Conservation (phyloP, 2,329 filamentous ascomycete species). For the Colletotrichum endophyticum region DNA sequence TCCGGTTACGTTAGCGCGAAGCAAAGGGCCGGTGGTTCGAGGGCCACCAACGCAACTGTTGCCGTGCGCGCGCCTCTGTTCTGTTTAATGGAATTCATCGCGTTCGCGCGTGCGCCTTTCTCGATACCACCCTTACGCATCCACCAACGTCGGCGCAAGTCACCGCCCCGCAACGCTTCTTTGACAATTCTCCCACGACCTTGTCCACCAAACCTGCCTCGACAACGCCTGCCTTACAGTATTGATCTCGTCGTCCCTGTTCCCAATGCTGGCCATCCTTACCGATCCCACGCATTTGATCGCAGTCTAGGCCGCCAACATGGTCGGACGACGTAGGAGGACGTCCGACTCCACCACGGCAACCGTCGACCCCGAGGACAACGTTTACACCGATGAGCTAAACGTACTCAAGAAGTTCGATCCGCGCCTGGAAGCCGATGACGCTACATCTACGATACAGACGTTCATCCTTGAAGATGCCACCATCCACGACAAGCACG, state of each 20-base stretch:
- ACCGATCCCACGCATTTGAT: not conserved
- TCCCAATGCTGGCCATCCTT: not conserved
- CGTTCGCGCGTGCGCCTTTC: not conserved
- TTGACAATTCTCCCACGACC: not conserved
- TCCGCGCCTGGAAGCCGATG: not conserved
- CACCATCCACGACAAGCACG: slow-evolving; percentile 60
- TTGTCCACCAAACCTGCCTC: not conserved
- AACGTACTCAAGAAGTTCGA: slow-evolving; percentile 35
- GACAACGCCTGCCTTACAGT: not conserved
- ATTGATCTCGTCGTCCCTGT: not conserved
- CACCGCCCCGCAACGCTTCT: not conserved
- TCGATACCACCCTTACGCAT: not conserved
- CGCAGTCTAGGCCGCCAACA: not conserved
- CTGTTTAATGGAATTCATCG: slow-evolving; percentile 12
- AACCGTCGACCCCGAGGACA: slow-evolving; percentile 40
- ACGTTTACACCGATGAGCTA: slow-evolving; percentile 35
- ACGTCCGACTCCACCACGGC: slow-evolving; percentile 51
- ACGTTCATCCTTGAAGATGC: slow-evolving; percentile 45
- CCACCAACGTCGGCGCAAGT: not conserved
- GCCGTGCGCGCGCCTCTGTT: not conserved
- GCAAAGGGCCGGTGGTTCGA: not conserved
- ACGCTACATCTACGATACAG: not conserved
- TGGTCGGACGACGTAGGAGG: slow-evolving; percentile 46
- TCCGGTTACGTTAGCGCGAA: not conserved
- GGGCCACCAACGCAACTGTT: not conserved